These are phyloP conservation scores for Hordeum pubiflorum DNA, from an alignment of 202 grass and related monocot genomes.

Conservation along the genomic window DNA sequence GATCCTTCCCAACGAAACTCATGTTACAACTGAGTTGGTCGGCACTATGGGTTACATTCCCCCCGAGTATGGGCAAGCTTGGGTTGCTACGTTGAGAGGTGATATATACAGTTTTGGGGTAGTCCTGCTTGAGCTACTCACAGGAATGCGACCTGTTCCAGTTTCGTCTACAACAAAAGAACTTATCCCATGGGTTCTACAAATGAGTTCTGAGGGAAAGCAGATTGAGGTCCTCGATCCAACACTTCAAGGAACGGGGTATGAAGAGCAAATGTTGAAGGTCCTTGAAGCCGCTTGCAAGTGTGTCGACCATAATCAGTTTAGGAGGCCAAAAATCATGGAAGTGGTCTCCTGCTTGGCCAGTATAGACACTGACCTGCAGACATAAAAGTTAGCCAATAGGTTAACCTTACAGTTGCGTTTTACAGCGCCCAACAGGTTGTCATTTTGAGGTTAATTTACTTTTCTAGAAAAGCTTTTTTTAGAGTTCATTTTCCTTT, in stretches of 20 bases:
- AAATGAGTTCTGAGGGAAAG: conserved; percentile 40
- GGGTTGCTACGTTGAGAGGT: conserved; percentile 58
- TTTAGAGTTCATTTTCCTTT: neutral
- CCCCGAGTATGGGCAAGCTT: conserved; percentile 67
- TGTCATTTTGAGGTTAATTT: neutral
- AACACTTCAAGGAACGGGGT: conserved; percentile 29
- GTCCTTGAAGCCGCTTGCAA: conserved; percentile 64
- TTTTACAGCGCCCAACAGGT: neutral
- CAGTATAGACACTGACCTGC: neutral
- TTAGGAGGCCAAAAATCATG: neutral
- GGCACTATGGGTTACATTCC: conserved; percentile 90
- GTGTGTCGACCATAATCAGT: conserved; percentile 32
- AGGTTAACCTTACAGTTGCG: neutral
- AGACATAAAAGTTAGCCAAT: neutral
- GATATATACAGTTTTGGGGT: conserved; percentile 80
- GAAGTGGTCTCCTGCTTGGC: neutral
- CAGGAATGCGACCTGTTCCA: conserved; percentile 59
- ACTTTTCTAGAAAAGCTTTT: neutral
- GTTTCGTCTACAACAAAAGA: conserved; percentile 43
- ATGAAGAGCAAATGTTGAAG: conserved; percentile 56
- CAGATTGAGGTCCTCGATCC: conserved; percentile 49
- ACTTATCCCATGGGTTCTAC: conserved; percentile 56
- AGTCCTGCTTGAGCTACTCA: conserved; percentile 67
- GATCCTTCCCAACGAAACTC: conserved; percentile 58
- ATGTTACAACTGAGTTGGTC: conserved; percentile 77